These are phyloP conservation scores for Cetraspora pellucida DNA, from an alignment of 192 early-diverging fungal genomes.

Conservation along the genomic window DNA sequence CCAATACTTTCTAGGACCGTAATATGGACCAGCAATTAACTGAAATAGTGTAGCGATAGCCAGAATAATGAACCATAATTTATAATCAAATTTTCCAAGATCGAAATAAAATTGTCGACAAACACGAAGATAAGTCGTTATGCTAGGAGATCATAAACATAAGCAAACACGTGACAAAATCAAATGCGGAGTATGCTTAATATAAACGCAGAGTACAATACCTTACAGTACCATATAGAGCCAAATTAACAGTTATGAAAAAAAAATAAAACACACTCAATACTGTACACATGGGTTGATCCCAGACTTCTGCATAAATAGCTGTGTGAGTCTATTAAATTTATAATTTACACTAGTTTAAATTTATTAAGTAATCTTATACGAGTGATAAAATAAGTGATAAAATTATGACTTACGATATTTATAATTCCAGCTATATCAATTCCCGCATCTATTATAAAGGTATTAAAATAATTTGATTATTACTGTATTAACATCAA, in stretches of 20 bases:
- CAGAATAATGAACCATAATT: background rate
- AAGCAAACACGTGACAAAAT: background rate
- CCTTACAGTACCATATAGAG: background rate
- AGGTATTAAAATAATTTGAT: too few relatives aligned
- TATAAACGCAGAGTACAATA: background rate
- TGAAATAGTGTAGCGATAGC: background rate
- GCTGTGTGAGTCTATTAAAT: background rate
- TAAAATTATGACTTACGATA: slow-evolving; percentile 10
- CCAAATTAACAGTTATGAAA: background rate
- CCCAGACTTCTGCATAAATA: background rate
- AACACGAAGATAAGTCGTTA: background rate
- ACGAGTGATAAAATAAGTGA: background rate
- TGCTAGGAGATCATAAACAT: background rate
- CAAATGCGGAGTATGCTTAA: background rate
- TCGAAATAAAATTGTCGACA: background rate
- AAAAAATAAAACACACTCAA: background rate
- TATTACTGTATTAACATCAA: too few relatives aligned
- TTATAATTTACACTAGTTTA: background rate
- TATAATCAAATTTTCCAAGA: slow-evolving; percentile 5
- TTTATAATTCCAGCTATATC: background rate
- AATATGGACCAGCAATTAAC: background rate
- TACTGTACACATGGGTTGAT: background rate
- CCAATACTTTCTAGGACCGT: slow-evolving; percentile 4
- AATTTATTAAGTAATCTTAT: background rate
- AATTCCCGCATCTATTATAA: background rate